Evolutionary conservation across 2,329 filamentous ascomycete species (phyloP).

Genomic region (Colletotrichum truncatum): DNA sequence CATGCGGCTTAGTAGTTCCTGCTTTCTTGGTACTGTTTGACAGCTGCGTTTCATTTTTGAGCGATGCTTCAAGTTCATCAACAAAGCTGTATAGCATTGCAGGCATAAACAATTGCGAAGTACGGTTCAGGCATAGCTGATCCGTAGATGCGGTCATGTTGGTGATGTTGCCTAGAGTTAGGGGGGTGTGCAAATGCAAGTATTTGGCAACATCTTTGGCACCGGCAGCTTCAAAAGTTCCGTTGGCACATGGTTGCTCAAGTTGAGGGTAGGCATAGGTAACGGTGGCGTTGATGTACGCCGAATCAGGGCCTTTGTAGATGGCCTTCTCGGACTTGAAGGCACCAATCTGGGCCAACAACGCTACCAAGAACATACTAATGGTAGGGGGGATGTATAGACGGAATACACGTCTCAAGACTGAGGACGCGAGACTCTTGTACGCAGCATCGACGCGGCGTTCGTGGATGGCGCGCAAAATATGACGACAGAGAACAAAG

Average conservation of each 20-base stretch:
- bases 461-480: constrained; percentile 46
- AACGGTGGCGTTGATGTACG: constrained; percentile 50
- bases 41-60: not conserved
- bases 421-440: constrained; percentile 46
- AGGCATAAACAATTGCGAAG: constrained; percentile 39
- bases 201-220: constrained; percentile 39
- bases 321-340: constrained; percentile 46
- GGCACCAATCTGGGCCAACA: constrained; percentile 47
- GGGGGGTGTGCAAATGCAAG: constrained; percentile 38
- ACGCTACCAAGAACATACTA: constrained; percentile 49
- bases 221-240: constrained; percentile 37
- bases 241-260: constrained; percentile 37
- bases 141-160: constrained; percentile 34
- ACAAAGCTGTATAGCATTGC: constrained; percentile 40
- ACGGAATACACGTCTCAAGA: constrained; percentile 48
- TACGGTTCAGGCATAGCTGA: constrained; percentile 44
- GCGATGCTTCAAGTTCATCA: constrained; percentile 26
- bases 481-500: constrained; percentile 50
- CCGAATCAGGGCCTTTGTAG: constrained; percentile 47
- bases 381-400: constrained; percentile 50
- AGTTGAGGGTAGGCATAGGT: constrained; percentile 33
- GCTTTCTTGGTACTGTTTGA: not conserved
- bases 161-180: constrained; percentile 41
- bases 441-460: constrained; percentile 45
- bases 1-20: not conserved